Base-by-base conservation (phyloP, 2,329 filamentous ascomycete species). In the Colletotrichum truncatum region DNA sequence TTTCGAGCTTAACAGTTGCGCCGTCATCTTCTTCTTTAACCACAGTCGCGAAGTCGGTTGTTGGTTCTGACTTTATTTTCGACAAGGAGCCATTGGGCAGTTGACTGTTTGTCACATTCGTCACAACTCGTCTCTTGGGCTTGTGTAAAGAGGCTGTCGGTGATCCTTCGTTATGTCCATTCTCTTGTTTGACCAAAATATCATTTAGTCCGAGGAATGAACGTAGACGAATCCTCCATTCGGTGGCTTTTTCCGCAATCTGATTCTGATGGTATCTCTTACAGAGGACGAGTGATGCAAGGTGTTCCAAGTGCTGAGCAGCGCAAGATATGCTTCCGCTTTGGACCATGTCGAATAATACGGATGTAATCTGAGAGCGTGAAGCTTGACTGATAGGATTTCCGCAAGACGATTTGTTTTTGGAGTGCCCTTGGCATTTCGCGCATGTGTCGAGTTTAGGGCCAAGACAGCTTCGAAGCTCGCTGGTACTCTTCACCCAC, bases 251-350 rank as follows among this genome's bases (percentile, higher is more conserved):
- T 26, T 66, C 63, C 1, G 21, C 41, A 21, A 34, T 16, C 14
- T 66, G 63, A 10, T 1, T 6, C 12, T 66, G 56, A 21, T 62
- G 63, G 2, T 14, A 26, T 7, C 39, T 55, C 38, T 18, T 66
- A n/a, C 58, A 63, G 21, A 66, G 36, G 16, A 56, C 45, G 3
- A 53, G 51, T 18, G 16, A 45, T 7, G 41, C 58, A 9, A 66
- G 57, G 3, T 10, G 28, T 39, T 66, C 10, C 4, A 63, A 28
- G n/a, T 60, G 55, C 11, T 6, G 7, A 7, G 9, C 28, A 6
- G 55, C 61, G 12, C 6, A 39, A 10, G 7, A 11, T n/a, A 64
- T 16, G 4, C 23, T 34, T 14, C 46, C 46, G 14, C 61, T 60
- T 10, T 34, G 14, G 8, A 60, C 9, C 6, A 60, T 54, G 1